phyloP scores from a whole-genome alignment of 78 protist genomes.

The Dictyostelium firmibasis region DNA sequence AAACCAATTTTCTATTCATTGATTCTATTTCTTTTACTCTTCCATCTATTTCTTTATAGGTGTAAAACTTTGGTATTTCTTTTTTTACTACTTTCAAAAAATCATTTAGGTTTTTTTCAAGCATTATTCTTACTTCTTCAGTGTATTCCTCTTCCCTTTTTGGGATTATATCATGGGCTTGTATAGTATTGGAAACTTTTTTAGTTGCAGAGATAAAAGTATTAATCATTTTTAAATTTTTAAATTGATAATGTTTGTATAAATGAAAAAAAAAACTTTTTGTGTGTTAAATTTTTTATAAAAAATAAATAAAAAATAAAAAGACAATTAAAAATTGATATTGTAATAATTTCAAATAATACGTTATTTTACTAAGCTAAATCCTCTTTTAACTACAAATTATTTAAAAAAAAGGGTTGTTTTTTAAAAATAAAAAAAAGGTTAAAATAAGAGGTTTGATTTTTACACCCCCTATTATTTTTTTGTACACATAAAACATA shows the following conservation, averaged over 20 bases:
- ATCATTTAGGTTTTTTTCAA: background rate
- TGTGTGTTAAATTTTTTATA: too few species aligned
- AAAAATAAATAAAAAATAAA: too few species aligned
- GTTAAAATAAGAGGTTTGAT: background rate
- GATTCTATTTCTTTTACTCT: background rate
- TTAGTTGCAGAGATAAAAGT: background rate
- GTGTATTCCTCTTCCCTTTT: background rate
- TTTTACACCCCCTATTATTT: background rate
- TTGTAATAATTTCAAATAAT: background rate
- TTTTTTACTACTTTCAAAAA: background rate
- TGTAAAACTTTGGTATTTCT: background rate
- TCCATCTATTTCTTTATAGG: background rate
- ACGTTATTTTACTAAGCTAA: too few species aligned
- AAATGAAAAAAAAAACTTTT: too few species aligned
- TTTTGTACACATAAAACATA: background rate
- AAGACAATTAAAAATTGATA: too few species aligned
- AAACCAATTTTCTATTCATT: background rate
- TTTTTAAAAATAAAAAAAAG: too few species aligned
- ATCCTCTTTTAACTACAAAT: background rate
- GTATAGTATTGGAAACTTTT: background rate
- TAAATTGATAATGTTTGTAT: too few species aligned
- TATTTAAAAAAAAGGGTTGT: background rate
- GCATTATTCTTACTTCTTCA: background rate
- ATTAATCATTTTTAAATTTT: background rate
- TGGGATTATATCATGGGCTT: background rate